Conservation (phyloP, 331 rosid species). For the Acacia pycnantha region DNA sequence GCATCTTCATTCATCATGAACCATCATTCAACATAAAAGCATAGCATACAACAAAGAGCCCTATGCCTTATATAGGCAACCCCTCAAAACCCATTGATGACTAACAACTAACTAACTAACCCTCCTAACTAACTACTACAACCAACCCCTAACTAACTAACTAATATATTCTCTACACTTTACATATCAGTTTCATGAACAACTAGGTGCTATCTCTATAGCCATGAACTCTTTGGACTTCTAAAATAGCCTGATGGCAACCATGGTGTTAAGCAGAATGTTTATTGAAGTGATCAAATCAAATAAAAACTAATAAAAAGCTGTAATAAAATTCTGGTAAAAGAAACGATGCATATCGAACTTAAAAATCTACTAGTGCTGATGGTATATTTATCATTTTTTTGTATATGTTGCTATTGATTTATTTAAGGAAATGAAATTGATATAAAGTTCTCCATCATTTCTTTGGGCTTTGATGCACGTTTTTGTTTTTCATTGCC, state of each 20-base stretch:
- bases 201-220: slow-evolving; percentile 21
- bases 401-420: background rate
- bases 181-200: no score
- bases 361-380: slow-evolving; percentile 7
- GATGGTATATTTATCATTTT: slow-evolving; percentile 7
- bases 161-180: no score
- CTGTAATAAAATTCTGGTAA: slow-evolving; percentile 4
- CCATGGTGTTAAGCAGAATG: background rate
- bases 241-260: background rate
- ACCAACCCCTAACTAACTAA: no score
- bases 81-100: no score
- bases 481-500: slow-evolving; percentile 5
- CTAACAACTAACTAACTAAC: no score
- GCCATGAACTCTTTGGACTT: slow-evolving; percentile 18
- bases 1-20: no score
- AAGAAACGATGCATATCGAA: background rate
- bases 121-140: no score
- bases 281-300: background rate
- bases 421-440: slow-evolving; percentile 16
- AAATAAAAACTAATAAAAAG: background rate
- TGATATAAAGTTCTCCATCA: slow-evolving; percentile 13
- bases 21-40: no score
- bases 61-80: no score
- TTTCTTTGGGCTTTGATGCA: background rate
- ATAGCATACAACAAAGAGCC: no score